phyloP scores from a whole-genome alignment of 2,329 filamentous ascomycete species.

The Colletotrichum lindemuthianum region DNA sequence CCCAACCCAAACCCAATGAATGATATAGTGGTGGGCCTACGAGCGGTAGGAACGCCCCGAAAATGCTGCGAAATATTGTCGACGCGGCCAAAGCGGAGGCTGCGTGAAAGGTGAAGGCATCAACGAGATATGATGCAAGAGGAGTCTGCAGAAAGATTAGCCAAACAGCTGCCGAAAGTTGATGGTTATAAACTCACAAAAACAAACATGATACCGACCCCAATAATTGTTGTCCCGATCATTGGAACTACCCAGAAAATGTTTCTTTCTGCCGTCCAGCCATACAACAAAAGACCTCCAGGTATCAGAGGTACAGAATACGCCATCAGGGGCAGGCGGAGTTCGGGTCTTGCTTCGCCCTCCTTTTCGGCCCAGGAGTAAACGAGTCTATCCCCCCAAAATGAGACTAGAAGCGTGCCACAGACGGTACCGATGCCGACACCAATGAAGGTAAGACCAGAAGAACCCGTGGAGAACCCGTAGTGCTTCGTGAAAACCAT shows the following conservation, averaged over 20 bases:
- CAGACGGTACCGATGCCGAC: constrained; percentile 48
- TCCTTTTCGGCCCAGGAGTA: constrained; percentile 28
- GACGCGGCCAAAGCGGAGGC: constrained; percentile 73
- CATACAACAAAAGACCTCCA: constrained; percentile 41
- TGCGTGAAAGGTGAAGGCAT: constrained; percentile 65
- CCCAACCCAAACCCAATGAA: constrained; percentile 63
- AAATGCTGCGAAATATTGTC: constrained; percentile 61
- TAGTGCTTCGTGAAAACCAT: constrained; percentile 49
- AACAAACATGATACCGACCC: constrained; percentile 45
- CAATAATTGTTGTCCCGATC: constrained; percentile 60
- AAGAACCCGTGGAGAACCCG: constrained; percentile 40
- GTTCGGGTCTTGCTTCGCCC: constrained; percentile 36
- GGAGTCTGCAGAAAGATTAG: constrained; percentile 3
- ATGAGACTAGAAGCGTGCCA: constrained; percentile 41
- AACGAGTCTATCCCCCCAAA: constrained; percentile 30
- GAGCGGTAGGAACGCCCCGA: constrained; percentile 64
- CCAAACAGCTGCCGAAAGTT: background rate
- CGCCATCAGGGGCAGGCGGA: constrained; percentile 38
- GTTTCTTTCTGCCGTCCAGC: constrained; percentile 54
- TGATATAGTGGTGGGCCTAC: constrained; percentile 61
- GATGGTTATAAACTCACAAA: background rate
- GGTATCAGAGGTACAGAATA: constrained; percentile 41
- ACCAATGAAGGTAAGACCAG: constrained; percentile 60
- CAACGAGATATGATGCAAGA: constrained; percentile 59
- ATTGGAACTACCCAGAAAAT: constrained; percentile 69